These are phyloP conservation scores for Colletotrichum sojae DNA, from an alignment of 2,329 filamentous ascomycete species.

Conservation along the genomic window DNA sequence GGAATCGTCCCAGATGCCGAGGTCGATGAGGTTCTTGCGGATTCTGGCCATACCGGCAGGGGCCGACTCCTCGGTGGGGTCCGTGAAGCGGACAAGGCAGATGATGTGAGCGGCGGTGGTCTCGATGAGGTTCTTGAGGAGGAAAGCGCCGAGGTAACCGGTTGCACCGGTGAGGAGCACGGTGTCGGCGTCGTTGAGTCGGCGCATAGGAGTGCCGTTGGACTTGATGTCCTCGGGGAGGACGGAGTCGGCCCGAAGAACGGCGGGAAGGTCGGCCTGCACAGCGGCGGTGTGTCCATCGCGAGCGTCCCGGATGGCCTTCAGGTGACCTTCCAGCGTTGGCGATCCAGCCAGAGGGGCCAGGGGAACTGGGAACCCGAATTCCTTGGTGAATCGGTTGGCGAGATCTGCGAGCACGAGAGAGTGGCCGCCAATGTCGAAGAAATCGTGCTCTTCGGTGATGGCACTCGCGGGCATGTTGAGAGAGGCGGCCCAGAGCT, in stretches of 20 bases:
- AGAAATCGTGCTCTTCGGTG: conserved; percentile 82
- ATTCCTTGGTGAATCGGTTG: conserved; percentile 76
- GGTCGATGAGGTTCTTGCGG: conserved; percentile 81
- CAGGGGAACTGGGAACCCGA: conserved; percentile 81
- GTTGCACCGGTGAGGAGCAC: conserved; percentile 82
- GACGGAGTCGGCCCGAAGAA: conserved; percentile 75
- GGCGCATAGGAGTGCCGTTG: conserved; percentile 65
- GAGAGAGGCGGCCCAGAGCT: conserved; percentile 80
- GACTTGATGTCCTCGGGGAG: conserved; percentile 80
- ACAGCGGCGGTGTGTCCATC: conserved; percentile 82
- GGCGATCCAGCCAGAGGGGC: conserved; percentile 79
- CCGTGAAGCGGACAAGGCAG: conserved; percentile 80
- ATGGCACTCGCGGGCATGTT: conserved; percentile 74
- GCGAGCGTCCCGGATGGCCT: conserved; percentile 78
- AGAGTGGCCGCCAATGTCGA: conserved; percentile 85
- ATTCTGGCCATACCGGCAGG: conserved; percentile 80
- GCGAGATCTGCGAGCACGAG: conserved; percentile 83
- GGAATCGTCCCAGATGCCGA: conserved; percentile 82
- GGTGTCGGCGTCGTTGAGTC: conserved; percentile 76
- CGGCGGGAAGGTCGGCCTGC: conserved; percentile 80
- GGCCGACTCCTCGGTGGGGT: conserved; percentile 74
- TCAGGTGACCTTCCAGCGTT: conserved; percentile 80
- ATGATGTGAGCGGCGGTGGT: conserved; percentile 78
- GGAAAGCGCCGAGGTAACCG: conserved; percentile 82
- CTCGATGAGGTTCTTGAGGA: conserved; percentile 78